Evolutionary conservation across 176 grass and related monocot genomes (phyloP).

Genomic region (Secale cereale): DNA sequence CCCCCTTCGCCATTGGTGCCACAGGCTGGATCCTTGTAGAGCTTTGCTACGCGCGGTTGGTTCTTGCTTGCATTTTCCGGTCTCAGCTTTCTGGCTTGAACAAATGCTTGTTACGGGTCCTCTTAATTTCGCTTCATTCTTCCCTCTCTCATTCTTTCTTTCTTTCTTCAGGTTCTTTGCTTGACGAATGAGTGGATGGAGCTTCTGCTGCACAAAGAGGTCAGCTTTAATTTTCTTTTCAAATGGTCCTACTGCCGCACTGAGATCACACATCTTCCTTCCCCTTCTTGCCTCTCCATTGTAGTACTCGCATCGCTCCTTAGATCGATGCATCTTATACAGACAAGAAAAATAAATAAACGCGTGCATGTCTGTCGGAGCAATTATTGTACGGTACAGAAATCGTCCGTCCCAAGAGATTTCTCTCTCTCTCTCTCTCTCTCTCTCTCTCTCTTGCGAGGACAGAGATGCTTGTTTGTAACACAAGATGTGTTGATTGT

Average conservation of each 20-base stretch:
- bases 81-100: background rate
- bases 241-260: conserved; percentile 11
- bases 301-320: background rate
- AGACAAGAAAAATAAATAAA: background rate
- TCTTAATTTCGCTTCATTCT: background rate
- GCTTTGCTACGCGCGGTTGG: background rate
- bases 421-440: background rate
- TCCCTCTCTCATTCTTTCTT: background rate
- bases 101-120: background rate
- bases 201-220: conserved; percentile 35
- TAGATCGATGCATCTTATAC: background rate
- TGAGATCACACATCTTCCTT: background rate
- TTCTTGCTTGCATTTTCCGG: conserved; percentile 14
- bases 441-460: no score
- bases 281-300: background rate
- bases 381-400: conserved; percentile 7
- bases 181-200: conserved; percentile 35
- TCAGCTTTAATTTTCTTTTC: conserved; percentile 27
- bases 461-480: background rate
- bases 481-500: background rate
- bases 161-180: conserved; percentile 36
- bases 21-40: background rate
- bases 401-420: background rate
- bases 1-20: background rate
- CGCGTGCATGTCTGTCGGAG: background rate